phyloP scores from a whole-genome alignment of 805 yeast genomes.

The Cyberlindnera nakhonratchasimensis region DNA sequence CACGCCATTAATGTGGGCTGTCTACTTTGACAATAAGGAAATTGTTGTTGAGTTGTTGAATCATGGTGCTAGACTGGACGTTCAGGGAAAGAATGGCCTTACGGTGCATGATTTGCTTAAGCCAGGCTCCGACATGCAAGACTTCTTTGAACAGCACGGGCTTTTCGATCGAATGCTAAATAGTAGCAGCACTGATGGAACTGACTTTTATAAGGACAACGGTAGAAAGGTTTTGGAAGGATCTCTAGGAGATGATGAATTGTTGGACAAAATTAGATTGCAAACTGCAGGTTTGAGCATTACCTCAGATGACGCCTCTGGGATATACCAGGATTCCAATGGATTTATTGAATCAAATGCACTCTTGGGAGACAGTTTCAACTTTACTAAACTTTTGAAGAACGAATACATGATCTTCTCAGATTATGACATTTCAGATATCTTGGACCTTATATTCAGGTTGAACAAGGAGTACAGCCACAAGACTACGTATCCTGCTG shows the following conservation, averaged over 20 bases:
- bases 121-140: constrained; percentile 54
- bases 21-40: constrained; percentile 53
- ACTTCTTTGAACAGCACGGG: constrained; percentile 54
- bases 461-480: constrained; percentile 53
- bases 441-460: constrained; percentile 57
- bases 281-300: constrained; percentile 35
- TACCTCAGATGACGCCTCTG: constrained; percentile 20
- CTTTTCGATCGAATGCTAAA: constrained; percentile 26
- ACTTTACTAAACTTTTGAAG: constrained; percentile 51
- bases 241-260: constrained; percentile 26
- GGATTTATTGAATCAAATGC: constrained; percentile 17
- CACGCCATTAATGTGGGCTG: constrained; percentile 87
- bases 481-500: constrained; percentile 55
- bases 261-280: constrained; percentile 33
- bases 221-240: constrained; percentile 3
- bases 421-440: constrained; percentile 69
- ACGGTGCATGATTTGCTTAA: constrained; percentile 55
- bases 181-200: not conserved
- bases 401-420: constrained; percentile 61
- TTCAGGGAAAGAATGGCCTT: constrained; percentile 39
- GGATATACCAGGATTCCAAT: constrained; percentile 24
- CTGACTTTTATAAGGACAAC: constrained; percentile 21
- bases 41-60: constrained; percentile 56
- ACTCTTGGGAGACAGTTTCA: constrained; percentile 38
- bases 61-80: constrained; percentile 54